Evolutionary conservation across 192 early-diverging fungal species (phyloP).

Genomic region (Phycomyces blakesleeanus): DNA sequence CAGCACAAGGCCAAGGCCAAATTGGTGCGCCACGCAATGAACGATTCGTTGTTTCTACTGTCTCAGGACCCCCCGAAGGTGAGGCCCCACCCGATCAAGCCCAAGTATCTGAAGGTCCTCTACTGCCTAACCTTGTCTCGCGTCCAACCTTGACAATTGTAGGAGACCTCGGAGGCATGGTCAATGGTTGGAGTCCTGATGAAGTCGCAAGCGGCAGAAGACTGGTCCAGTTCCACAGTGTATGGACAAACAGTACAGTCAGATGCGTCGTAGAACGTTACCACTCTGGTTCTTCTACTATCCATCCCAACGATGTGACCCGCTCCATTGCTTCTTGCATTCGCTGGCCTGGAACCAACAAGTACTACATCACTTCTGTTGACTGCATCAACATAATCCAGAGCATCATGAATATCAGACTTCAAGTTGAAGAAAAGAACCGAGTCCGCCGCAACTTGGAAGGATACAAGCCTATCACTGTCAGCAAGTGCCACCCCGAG

Average conservation of each 20-base stretch:
- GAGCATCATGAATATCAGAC: conserved; percentile 63
- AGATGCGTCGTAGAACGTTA: too few relatives aligned
- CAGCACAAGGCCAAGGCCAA: too few relatives aligned
- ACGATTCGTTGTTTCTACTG: too few relatives aligned
- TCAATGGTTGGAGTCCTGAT: conserved; percentile 59
- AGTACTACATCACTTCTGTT: conserved; percentile 74
- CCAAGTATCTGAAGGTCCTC: too few relatives aligned
- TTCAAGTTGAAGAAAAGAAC: conserved; percentile 80
- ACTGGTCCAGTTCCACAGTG: conserved; percentile 72
- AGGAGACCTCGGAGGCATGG: conserved; percentile 64
- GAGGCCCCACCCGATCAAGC: too few relatives aligned
- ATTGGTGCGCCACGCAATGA: too few relatives aligned
- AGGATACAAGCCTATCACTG: conserved; percentile 70
- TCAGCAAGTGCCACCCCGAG: conserved; percentile 69
- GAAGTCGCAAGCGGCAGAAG: conserved; percentile 63
- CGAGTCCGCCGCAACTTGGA: conserved; percentile 83
- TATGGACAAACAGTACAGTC: too few relatives aligned
- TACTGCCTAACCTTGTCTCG: too few relatives aligned
- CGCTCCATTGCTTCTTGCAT: conserved; percentile 63
- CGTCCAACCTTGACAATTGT: conserved; percentile 63
- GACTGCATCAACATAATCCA: conserved; percentile 74
- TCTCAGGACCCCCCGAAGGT: too few relatives aligned
- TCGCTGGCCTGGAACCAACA: conserved; percentile 68
- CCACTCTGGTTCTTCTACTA: too few relatives aligned
- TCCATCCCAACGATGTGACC: conserved; percentile 25